phyloP scores from a whole-genome alignment of 179 eudicot species.

The Camellia oleifera region DNA sequence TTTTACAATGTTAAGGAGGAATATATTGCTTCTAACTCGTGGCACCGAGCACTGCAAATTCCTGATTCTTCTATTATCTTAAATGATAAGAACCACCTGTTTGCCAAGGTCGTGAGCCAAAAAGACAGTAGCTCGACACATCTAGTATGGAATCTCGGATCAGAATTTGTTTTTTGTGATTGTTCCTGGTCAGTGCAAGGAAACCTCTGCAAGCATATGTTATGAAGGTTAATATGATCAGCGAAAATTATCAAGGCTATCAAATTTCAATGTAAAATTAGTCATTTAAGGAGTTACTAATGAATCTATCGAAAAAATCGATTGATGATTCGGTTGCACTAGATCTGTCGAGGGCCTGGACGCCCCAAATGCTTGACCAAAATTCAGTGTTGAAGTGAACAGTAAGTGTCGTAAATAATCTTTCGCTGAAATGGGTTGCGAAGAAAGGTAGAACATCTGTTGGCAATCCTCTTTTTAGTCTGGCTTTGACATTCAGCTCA shows the following conservation, averaged over 20 bases:
- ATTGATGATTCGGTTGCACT: slow-evolving; percentile 68
- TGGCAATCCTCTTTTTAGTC: slow-evolving; percentile 12
- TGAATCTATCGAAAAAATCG: slow-evolving; percentile 49
- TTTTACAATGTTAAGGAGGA: slow-evolving; percentile 77
- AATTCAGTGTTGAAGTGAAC: slow-evolving; percentile 56
- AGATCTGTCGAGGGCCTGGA: slow-evolving; percentile 78
- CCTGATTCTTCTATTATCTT: slow-evolving; percentile 62
- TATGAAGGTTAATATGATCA: slow-evolving; percentile 80
- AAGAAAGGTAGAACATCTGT: slow-evolving; percentile 45
- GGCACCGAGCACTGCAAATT: slow-evolving; percentile 80
- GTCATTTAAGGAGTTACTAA: slow-evolving; percentile 56
- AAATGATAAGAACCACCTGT: slow-evolving; percentile 38
- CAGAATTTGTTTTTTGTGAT: slow-evolving; percentile 87
- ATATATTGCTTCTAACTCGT: slow-evolving; percentile 83
- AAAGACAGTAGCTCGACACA: slow-evolving; percentile 43
- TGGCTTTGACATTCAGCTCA: slow-evolving; percentile 27
- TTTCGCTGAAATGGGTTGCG: slow-evolving; percentile 65
- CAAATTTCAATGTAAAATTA: slow-evolving; percentile 54
- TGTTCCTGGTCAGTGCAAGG: slow-evolving; percentile 89
- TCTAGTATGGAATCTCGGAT: slow-evolving; percentile 78
- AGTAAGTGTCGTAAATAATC: slow-evolving; percentile 41
- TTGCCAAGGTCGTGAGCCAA: slow-evolving; percentile 70
- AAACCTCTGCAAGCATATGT: slow-evolving; percentile 81
- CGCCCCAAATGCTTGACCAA: slow-evolving; percentile 50
- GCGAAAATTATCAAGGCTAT: slow-evolving; percentile 32